Percentiles rank a stretch among this genome's conserved stretches.
Conservation (phyloP, 1,284 basidiomycete genomes). For the Singerocomus inundabilis region DNA sequence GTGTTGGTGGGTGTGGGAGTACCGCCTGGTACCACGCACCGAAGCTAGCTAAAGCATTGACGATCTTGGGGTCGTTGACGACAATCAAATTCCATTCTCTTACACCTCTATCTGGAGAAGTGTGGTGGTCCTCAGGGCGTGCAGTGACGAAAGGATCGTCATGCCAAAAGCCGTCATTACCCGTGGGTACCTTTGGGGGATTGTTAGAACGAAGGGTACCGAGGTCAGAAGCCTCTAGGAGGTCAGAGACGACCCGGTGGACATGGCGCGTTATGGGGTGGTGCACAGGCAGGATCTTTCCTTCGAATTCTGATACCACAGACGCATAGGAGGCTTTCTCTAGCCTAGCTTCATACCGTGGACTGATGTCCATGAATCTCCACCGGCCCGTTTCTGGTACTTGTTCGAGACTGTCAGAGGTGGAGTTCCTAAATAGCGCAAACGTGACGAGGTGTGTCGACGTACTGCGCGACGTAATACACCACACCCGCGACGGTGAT, state of each 20-base stretch:
- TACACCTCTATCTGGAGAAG: conserved; percentile 30
- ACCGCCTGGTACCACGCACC: conserved; percentile 42
- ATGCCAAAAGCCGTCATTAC: conserved; percentile 20
- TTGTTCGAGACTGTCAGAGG: conserved; percentile 61
- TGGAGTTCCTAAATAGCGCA: background rate
- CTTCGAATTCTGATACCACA: conserved; percentile 54
- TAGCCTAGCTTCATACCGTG: conserved; percentile 56
- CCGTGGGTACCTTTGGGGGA: conserved; percentile 5
- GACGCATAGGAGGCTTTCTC: conserved; percentile 51
- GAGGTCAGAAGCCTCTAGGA: conserved; percentile 72
- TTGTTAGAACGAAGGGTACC: conserved; percentile 39
- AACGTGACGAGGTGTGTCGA: background rate
- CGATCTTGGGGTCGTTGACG: conserved; percentile 68
- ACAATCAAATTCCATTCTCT: conserved; percentile 78
- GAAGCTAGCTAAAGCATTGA: conserved; percentile 82
- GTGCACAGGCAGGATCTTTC: conserved; percentile 62
- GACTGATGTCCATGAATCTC: conserved; percentile 79
- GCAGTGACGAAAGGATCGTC: conserved; percentile 23
- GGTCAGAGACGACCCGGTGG: conserved; percentile 66
- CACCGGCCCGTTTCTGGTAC: conserved; percentile 82
- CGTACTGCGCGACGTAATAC: conserved; percentile 33
- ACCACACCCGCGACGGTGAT: conserved; percentile 24
- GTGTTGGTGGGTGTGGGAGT: background rate
- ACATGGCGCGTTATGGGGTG: conserved; percentile 71
- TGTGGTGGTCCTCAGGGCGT: conserved; percentile 22